These are phyloP conservation scores for Quercus dentata DNA, from an alignment of 306 rosid species.

Conservation along the genomic window DNA sequence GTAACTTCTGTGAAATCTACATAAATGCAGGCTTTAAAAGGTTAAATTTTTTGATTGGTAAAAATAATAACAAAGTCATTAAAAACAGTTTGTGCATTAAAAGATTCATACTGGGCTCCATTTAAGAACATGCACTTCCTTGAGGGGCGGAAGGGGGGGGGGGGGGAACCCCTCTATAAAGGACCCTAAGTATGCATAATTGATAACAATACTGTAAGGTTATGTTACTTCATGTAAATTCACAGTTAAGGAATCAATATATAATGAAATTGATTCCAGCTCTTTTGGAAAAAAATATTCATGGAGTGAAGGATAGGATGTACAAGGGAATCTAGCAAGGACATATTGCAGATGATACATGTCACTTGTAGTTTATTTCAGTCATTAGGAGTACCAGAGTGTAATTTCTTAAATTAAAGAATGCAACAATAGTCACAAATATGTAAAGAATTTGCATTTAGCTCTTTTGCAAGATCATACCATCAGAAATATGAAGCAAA, in stretches of 20 bases:
- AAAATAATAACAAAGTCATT: too few species aligned
- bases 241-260: not conserved
- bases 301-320: not conserved
- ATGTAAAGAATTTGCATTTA: not conserved
- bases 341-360: not conserved
- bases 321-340: not conserved
- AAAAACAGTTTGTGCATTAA: not conserved
- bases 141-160: not conserved
- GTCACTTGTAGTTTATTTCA: not conserved
- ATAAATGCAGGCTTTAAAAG: not conserved
- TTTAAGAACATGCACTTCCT: not conserved
- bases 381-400: not conserved
- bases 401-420: not conserved
- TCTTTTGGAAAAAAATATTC: not conserved
- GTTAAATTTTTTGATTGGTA: too few species aligned
- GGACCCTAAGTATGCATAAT: not conserved
- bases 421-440: not conserved
- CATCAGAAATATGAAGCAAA: not conserved
- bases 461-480: not conserved
- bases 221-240: not conserved
- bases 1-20: not conserved
- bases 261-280: conserved; percentile 1
- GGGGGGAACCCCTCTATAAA: not conserved
- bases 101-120: not conserved
- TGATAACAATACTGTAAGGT: not conserved